These are phyloP conservation scores for Talaromyces wortmannii DNA, from an alignment of 495 filamentous ascomycete genomes.

Conservation along the genomic window DNA sequence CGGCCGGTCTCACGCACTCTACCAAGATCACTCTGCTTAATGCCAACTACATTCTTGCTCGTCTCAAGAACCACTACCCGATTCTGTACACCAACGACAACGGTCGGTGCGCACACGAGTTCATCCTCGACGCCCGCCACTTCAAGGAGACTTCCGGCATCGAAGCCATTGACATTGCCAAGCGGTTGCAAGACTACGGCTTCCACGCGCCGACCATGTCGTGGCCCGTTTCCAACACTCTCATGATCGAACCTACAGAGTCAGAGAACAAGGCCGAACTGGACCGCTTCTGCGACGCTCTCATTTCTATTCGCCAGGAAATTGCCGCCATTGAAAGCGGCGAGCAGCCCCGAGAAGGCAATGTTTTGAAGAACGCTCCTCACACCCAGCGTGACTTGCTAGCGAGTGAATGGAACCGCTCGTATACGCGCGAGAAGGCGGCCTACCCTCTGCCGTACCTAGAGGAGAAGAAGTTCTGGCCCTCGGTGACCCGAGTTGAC, in stretches of 20 bases:
- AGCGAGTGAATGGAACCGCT: constrained; percentile 60
- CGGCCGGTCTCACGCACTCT: constrained; percentile 82
- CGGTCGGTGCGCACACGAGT: constrained; percentile 93
- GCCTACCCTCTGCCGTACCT: constrained; percentile 85
- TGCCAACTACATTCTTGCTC: constrained; percentile 94
- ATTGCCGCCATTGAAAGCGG: constrained; percentile 83
- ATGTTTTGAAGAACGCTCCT: constrained; percentile 88
- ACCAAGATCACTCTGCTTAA: constrained; percentile 93
- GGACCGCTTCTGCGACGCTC: constrained; percentile 88
- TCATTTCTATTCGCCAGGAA: constrained; percentile 83
- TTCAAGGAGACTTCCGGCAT: constrained; percentile 83
- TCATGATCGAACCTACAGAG: constrained; percentile 99
- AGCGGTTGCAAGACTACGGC: constrained; percentile 95
- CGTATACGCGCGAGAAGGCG: constrained; percentile 74
- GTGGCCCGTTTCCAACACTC: constrained; percentile 92
- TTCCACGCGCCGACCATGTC: constrained; percentile 99
- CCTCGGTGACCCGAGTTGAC: constrained; percentile 79
- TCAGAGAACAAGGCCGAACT: constrained; percentile 90
- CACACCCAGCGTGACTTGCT: constrained; percentile 83
- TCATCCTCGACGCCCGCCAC: constrained; percentile 84
- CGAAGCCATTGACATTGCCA: constrained; percentile 95
- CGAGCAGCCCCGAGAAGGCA: constrained; percentile 67
- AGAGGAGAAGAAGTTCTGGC: constrained; percentile 98
- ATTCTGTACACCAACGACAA: constrained; percentile 89
- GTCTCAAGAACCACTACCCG: constrained; percentile 80